Evolutionary conservation across 2,329 filamentous ascomycete genomes (phyloP).

Genomic region (Talaromyces atroroseus): DNA sequence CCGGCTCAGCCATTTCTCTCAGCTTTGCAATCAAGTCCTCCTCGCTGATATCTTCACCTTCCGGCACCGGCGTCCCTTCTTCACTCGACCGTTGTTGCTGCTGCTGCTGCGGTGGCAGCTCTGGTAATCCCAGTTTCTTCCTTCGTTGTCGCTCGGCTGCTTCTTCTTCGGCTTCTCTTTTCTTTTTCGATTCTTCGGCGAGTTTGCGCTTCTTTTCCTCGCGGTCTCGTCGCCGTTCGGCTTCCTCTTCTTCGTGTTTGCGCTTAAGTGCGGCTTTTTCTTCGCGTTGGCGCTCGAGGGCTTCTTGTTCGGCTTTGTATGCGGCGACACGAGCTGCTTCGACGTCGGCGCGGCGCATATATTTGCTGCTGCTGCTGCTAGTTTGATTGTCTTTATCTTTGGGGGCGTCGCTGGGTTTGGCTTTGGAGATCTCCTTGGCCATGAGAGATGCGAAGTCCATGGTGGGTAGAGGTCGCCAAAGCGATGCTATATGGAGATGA

Average conservation of each 20-base stretch:
- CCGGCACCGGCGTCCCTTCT: conserved; percentile 27
- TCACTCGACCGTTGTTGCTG: conserved; percentile 14
- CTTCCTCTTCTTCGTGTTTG: conserved; percentile 81
- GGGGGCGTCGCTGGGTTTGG: conserved; percentile 49
- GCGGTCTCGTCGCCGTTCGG: conserved; percentile 60
- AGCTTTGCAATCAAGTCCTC: conserved; percentile 65
- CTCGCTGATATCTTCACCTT: conserved; percentile 61
- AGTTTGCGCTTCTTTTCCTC: conserved; percentile 78
- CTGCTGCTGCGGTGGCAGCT: conserved; percentile 49
- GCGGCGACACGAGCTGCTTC: conserved; percentile 75
- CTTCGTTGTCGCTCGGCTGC: conserved; percentile 67
- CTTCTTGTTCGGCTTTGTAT: conserved; percentile 76
- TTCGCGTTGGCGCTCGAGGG: conserved; percentile 64
- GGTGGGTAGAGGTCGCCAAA: conserved; percentile 19
- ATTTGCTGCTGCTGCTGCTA: conserved; percentile 57
- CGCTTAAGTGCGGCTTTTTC: conserved; percentile 71
- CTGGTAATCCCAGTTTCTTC: conserved; percentile 74
- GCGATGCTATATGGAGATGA: no score
- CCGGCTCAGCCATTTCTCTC: conserved; percentile 67
- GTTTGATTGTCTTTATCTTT: conserved; percentile 11
- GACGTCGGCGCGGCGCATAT: conserved; percentile 74
- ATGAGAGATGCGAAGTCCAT: conserved; percentile 98
- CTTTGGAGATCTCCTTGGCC: conserved; percentile 84
- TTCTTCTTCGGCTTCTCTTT: conserved; percentile 66
- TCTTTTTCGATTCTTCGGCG: conserved; percentile 69